Evolutionary conservation across 345 rosid species (phyloP), one percentile per base, ranked within the genome.

Genomic region (Lepidium didymum): DNA sequence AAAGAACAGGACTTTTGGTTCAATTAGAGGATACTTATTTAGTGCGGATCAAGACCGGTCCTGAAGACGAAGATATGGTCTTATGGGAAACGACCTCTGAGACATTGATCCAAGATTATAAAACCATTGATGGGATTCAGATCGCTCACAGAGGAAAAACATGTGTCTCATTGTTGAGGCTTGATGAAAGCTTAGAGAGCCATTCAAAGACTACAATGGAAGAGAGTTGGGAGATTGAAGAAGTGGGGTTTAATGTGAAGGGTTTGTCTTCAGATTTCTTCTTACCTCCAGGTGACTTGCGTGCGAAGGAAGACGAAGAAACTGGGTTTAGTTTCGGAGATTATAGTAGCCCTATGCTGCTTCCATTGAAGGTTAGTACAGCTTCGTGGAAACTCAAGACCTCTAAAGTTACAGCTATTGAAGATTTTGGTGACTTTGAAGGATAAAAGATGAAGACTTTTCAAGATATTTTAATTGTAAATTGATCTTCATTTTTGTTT

Each of bases 71-170:
- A 62, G 75, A 75, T 21, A 58, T 77, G 78, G 68, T 91, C 25
- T 89, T 77, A 25, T 94, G 99, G 96, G 90, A 94, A 64, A 91
- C 99, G 1, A 83, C 87, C 6, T 82, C 87, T 83, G 96, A 89
- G 43, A 89, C 97, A 3, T 10, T 36, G 49, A 78, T 91, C 56
- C 79, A 85, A 58, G 96, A 91, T 65, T 94, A 94, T 35, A 81
- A 85, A 56, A 81, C 74, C 70, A 68, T 89, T 3, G 99, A 94
- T 18, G 96, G 96, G 19, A 75, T 94, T 54, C 85, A 85, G 81
- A 85, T 94, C 1, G 99, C 96, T 4, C 96, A 91, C 10, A 66
- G 77, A 2, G 99, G 99, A 2, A 77, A 70, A 52, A 91, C 97
- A 1, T 56, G 70, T 1, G 93, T 86, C 7, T 86, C 96, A 0